Evolutionary conservation across 768 basidiomycete genomes (phyloP).

Genomic region (Mycena kentingensis): DNA sequence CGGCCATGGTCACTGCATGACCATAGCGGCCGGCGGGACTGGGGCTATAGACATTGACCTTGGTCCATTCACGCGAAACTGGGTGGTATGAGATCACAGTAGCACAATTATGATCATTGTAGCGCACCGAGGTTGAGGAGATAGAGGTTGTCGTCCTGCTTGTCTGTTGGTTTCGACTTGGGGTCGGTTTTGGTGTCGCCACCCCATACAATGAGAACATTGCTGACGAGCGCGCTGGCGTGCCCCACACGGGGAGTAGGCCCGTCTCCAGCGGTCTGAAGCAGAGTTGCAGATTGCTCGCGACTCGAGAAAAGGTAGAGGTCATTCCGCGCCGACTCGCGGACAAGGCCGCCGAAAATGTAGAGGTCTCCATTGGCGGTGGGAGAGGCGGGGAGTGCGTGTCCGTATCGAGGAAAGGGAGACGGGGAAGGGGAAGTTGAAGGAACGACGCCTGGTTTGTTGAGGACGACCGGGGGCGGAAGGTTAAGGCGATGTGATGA

Average conservation of each 20-base stretch:
- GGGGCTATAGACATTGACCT: slow-evolving; percentile 73
- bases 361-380: slow-evolving; percentile 87
- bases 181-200: slow-evolving; percentile 90
- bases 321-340: slow-evolving; percentile 88
- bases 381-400: slow-evolving; percentile 81
- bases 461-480: slow-evolving; percentile 63
- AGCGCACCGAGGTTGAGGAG: slow-evolving; percentile 87
- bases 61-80: slow-evolving; percentile 97
- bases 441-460: slow-evolving; percentile 64
- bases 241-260: slow-evolving; percentile 95
- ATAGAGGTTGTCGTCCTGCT: slow-evolving; percentile 91
- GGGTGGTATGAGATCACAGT: slow-evolving; percentile 8
- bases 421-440: slow-evolving; percentile 74
- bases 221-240: slow-evolving; percentile 92
- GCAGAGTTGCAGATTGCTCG: slow-evolving; percentile 74
- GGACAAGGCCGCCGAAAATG: slow-evolving; percentile 95
- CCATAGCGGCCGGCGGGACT: slow-evolving; percentile 91
- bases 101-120: slow-evolving; percentile 4
- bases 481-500: slow-evolving; percentile 72
- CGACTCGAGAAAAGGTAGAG: slow-evolving; percentile 86
- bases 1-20: slow-evolving; percentile 91
- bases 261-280: slow-evolving; percentile 87
- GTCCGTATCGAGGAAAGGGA: slow-evolving; percentile 96
- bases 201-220: slow-evolving; percentile 96
- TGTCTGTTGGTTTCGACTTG: slow-evolving; percentile 61